phyloP scores from a whole-genome alignment of 257 asterid species.

The Leonotis leonurus region DNA sequence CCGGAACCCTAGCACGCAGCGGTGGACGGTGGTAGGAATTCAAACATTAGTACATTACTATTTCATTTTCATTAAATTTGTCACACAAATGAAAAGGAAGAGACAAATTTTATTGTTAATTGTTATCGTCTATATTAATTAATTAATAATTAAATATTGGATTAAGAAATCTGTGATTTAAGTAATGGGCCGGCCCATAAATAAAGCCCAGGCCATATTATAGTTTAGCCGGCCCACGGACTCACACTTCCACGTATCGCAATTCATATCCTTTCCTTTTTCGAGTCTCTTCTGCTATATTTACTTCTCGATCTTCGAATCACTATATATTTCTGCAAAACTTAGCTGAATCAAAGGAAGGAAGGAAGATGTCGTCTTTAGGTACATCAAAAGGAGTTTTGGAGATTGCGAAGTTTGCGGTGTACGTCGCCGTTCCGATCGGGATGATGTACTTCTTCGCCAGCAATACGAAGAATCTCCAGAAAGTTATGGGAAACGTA shows the following conservation, averaged over 20 bases:
- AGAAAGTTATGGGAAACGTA: constrained; percentile 78
- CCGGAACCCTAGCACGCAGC: constrained; percentile 24
- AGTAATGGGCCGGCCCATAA: neutral
- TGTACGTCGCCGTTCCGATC: constrained; percentile 70
- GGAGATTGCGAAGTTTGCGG: constrained; percentile 88
- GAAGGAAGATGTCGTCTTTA: constrained; percentile 50
- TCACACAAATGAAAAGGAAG: neutral
- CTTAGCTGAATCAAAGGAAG: neutral
- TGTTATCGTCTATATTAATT: too few species aligned
- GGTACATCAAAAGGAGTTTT: constrained; percentile 80
- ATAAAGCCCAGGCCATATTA: neutral
- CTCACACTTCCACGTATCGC: constrained; percentile 18
- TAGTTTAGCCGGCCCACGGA: too few species aligned
- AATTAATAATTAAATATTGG: too few species aligned
- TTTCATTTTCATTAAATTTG: too few species aligned
- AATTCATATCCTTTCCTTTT: constrained; percentile 10
- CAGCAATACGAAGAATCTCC: constrained; percentile 63
- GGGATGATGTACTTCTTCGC: constrained; percentile 90
- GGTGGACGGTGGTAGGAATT: constrained; percentile 2
- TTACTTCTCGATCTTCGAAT: neutral
- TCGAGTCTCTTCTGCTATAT: neutral
- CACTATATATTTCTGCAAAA: neutral
- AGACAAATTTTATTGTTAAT: neutral
- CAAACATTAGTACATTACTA: too few species aligned
- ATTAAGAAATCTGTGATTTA: neutral